Evolutionary conservation across 179 eudicot species (phyloP).

Genomic region (Dionaea muscipula): DNA sequence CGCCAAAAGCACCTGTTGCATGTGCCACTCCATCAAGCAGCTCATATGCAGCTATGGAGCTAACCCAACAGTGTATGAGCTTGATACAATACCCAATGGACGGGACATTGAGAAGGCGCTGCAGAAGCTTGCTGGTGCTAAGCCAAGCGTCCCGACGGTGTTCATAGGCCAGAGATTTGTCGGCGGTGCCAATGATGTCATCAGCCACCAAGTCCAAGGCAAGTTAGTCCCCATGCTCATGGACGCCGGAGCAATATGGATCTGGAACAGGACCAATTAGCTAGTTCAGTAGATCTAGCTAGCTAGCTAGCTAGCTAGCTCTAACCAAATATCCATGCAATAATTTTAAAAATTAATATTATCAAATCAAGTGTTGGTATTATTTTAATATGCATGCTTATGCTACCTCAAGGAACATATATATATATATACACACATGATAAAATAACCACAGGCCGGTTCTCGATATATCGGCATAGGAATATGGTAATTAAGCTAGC

Average conservation of each 20-base stretch:
- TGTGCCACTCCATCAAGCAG: slow-evolving; percentile 11
- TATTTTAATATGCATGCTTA: too few species aligned
- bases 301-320: too few species aligned
- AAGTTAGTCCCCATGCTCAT: not conserved
- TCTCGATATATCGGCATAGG: too few species aligned
- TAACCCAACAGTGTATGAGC: slow-evolving; percentile 13
- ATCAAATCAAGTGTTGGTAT: too few species aligned
- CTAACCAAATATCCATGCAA: too few species aligned
- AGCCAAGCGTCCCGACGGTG: slow-evolving; percentile 14
- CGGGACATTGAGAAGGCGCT: slow-evolving; percentile 14
- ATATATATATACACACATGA: too few species aligned
- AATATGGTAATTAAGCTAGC: too few species aligned
- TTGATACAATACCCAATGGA: slow-evolving; percentile 13
- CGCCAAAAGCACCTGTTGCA: slow-evolving; percentile 16
- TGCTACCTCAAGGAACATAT: too few species aligned
- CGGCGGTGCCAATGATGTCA: slow-evolving; percentile 19
- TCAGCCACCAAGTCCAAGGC: not conserved
- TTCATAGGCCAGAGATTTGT: slow-evolving; percentile 17
- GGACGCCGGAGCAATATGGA: not conserved
- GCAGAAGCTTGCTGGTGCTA: slow-evolving; percentile 4
- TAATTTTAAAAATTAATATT: too few species aligned
- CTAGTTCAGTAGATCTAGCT: too few species aligned
- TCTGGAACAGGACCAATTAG: not conserved
- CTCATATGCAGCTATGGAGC: slow-evolving; percentile 18
- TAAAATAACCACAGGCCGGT: too few species aligned